These are phyloP conservation scores for Pythium aphanidermatum DNA, from an alignment of 352 stramenopile species.

Conservation along the genomic window DNA sequence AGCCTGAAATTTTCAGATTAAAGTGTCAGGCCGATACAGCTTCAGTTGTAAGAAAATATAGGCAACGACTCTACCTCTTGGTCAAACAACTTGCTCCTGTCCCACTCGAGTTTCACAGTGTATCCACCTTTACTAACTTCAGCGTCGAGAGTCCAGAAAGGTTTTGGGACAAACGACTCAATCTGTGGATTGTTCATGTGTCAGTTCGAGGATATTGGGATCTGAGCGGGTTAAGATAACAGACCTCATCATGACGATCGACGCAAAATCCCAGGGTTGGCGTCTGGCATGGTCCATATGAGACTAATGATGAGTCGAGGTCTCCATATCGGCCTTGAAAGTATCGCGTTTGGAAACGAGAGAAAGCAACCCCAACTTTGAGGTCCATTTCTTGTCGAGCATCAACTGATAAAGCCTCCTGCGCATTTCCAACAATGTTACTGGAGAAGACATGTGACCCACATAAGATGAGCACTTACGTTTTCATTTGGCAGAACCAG, in stretches of 20 bases:
- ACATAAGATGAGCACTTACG: conserved; percentile 3
- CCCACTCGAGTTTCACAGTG: conserved; percentile 29
- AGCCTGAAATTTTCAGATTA: conserved; percentile 8
- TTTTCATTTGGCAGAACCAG: conserved; percentile 62
- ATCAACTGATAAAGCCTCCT: conserved; percentile 78
- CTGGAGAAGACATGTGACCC: too few species aligned
- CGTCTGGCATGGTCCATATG: conserved; percentile 87
- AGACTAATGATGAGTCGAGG: conserved; percentile 74
- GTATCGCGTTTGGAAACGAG: conserved; percentile 83
- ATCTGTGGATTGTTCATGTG: too few species aligned
- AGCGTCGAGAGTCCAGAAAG: conserved; percentile 42
- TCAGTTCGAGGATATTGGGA: too few species aligned
- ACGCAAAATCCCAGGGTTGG: conserved; percentile 88
- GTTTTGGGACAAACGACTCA: conserved; percentile 83
- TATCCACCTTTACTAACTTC: conserved; percentile 26
- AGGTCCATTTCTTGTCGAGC: conserved; percentile 87
- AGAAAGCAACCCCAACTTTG: conserved; percentile 87
- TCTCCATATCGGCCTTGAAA: conserved; percentile 89
- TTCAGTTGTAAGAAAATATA: too few species aligned
- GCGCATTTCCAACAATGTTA: too few species aligned
- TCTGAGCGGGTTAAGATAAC: too few species aligned
- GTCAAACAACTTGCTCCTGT: conserved; percentile 32
- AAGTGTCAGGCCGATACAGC: too few species aligned
- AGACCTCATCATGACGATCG: conserved; percentile 63
- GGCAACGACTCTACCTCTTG: too few species aligned